Evolutionary conservation across 208 protist genomes (phyloP).

Genomic region (Acanthamoeba divionensis): DNA sequence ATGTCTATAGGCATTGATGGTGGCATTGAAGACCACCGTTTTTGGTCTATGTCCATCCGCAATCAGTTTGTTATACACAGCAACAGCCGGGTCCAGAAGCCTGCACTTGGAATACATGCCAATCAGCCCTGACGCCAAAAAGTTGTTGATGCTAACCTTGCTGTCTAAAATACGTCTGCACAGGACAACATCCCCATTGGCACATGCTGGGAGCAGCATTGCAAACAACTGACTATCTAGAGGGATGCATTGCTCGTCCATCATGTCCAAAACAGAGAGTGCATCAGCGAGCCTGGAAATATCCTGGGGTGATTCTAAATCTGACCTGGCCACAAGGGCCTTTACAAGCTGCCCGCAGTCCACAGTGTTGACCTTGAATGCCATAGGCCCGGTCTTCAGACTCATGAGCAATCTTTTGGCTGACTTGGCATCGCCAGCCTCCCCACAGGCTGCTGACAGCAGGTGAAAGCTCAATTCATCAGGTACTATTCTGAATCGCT

Average conservation of each 20-base stretch:
- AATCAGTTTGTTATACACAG: not conserved
- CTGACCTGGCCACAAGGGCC: not conserved
- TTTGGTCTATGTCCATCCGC: not conserved
- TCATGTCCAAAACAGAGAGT: not conserved
- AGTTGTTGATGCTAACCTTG: not conserved
- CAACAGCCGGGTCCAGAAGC: not conserved
- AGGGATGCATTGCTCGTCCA: not conserved
- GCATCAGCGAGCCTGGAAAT: not conserved
- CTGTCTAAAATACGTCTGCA: not conserved
- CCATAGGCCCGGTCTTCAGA: not conserved
- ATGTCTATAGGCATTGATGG: not conserved
- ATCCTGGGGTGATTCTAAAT: not conserved
- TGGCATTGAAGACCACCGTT: not conserved
- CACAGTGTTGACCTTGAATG: not conserved
- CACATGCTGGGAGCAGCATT: not conserved
- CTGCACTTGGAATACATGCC: not conserved
- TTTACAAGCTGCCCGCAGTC: constrained; percentile 2
- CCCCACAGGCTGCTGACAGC: not conserved
- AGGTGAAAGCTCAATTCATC: not conserved
- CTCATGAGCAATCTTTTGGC: constrained; percentile 2
- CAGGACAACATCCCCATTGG: not conserved
- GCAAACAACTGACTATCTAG: not conserved
- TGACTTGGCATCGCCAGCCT: not conserved
- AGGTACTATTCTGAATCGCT: not conserved
- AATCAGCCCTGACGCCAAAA: not conserved